Evolutionary conservation across 345 rosid species (phyloP), one percentile per base, ranked within the genome.

Genomic region (Ceriops tagal): DNA sequence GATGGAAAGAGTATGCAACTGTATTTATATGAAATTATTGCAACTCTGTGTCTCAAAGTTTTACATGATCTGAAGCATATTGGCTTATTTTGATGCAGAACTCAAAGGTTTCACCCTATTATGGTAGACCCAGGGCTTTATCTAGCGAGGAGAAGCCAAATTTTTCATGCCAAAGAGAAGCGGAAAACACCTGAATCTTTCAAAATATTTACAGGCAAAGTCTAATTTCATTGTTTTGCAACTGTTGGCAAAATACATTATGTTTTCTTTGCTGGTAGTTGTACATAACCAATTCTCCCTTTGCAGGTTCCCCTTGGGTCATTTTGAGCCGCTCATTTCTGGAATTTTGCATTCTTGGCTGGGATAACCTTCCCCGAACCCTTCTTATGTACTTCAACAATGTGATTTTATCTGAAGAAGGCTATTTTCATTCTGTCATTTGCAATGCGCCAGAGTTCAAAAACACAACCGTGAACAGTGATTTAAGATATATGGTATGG

Each of bases 311-410:
- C 26, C 88, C 84, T 5, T 96, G 99, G 98, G 74, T 85, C 63
- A 85, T 90, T 73, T 76, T 96, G 58, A 92, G 93, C 76, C 83
- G 98, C 67, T 65, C 96, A 47, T 96, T 96, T 73, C 75, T 96
- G 39, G 98, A 96, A 73, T 96, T 69, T 70, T 92, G 98, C 78
- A 77, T 96, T 73, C 80, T 90, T 46, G 98, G 99, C 53, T 96
- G 99, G 99, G 96, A 96, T 61, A 96, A 92, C 76, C 81, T 96
- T 62, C 99, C 98, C 0, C 81, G 99, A 46, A 83, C 79, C 61
- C 88, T 96, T 37, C 95, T 96, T 21, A 96, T 96, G 99, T 96
- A 92, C 80, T 92, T 86, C 72, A 96, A 88, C 85, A 96, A 96
- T 51, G 90, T 84, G 53, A 75, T 96, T 37, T 78, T 90, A 67